phyloP scores from a whole-genome alignment of 192 early-diverging fungal species.

The Backusella circina region DNA sequence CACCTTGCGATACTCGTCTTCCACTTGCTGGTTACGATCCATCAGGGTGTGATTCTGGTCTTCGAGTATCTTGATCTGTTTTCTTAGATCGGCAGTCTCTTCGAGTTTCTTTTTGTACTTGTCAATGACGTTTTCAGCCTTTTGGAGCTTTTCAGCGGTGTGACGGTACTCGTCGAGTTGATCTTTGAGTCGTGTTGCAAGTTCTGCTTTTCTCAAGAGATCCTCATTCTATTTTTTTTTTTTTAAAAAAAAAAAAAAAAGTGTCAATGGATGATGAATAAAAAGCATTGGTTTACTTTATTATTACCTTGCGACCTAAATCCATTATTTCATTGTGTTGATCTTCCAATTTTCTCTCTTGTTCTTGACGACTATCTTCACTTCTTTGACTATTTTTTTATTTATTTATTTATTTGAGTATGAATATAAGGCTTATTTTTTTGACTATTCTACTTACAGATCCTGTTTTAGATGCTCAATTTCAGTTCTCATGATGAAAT shows the following conservation, averaged over 20 bases:
- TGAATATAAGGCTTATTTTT: neutral
- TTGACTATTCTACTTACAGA: constrained; percentile 49
- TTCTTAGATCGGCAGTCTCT: constrained; percentile 75
- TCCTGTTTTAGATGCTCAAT: constrained; percentile 84
- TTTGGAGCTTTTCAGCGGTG: constrained; percentile 87
- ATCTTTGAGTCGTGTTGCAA: constrained; percentile 74
- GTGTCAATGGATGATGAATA: too few species aligned
- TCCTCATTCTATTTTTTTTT: constrained; percentile 58
- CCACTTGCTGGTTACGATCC: constrained; percentile 71
- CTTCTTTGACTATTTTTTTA: constrained; percentile 63
- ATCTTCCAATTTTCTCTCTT: constrained; percentile 57
- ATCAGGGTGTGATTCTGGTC: constrained; percentile 68
- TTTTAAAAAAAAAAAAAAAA: constrained; percentile 5
- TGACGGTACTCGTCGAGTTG: constrained; percentile 91
- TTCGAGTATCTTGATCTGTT: constrained; percentile 77
- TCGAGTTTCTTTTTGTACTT: constrained; percentile 97
- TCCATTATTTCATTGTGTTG: constrained; percentile 63
- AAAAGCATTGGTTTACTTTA: constrained; percentile 18
- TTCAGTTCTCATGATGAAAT: constrained; percentile 83
- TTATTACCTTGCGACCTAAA: constrained; percentile 59
- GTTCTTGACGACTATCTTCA: constrained; percentile 69
- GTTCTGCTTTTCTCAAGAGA: constrained; percentile 61
- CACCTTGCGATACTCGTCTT: constrained; percentile 87
- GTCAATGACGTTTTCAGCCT: constrained; percentile 91
- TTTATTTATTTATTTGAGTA: neutral